phyloP scores from a whole-genome alignment of 192 early-diverging fungal species.

The Gryganskiella cystojenkinii region DNA sequence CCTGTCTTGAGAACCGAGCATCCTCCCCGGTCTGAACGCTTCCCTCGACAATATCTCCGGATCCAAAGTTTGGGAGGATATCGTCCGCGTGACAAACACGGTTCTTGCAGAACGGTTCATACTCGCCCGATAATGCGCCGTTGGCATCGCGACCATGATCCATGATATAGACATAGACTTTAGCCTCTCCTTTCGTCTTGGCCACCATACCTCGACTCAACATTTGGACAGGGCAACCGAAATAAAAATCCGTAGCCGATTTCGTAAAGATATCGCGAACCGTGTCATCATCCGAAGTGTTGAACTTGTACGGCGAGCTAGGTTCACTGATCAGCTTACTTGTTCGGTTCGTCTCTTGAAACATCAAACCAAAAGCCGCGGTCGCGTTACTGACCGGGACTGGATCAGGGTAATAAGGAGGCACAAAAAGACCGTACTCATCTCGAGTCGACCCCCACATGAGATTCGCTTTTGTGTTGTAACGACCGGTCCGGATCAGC shows the following conservation, averaged over 20 bases:
- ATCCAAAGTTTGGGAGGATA: background rate
- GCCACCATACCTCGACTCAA: background rate
- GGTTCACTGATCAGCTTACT: background rate
- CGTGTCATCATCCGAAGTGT: background rate
- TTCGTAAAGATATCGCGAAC: background rate
- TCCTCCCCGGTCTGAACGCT: background rate
- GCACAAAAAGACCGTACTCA: background rate
- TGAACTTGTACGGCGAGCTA: background rate
- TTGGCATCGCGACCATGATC: background rate
- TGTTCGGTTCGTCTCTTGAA: background rate
- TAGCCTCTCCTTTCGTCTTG: background rate
- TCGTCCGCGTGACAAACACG: background rate
- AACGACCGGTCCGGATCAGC: background rate
- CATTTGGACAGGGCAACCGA: background rate
- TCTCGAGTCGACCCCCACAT: constrained; percentile 1
- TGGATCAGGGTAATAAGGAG: background rate
- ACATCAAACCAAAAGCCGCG: too few species aligned
- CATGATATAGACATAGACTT: background rate
- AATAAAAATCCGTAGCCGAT: background rate
- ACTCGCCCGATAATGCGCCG: background rate
- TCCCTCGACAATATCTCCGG: background rate
- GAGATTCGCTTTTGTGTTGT: background rate
- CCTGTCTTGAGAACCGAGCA: constrained; percentile 1
- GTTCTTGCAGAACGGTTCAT: background rate
- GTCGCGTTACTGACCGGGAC: background rate